phyloP scores from a whole-genome alignment of 768 basidiomycete genomes.

The Suillus clintonianus region DNA sequence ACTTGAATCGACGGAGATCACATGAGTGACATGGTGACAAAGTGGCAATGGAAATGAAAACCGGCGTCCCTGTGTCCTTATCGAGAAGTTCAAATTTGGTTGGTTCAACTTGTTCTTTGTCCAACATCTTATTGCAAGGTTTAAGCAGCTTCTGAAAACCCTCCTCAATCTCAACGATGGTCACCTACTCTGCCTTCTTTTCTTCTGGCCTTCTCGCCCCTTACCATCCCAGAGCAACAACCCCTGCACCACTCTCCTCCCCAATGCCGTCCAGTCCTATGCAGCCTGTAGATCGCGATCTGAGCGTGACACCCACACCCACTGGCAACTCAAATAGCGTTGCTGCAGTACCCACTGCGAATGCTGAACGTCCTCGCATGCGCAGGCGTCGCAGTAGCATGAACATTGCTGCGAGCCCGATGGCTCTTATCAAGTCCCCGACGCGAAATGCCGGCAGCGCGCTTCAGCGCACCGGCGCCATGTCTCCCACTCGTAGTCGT shows the following conservation, averaged over 20 bases:
- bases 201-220: constrained; percentile 69
- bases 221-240: constrained; percentile 27
- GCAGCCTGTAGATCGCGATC: constrained; percentile 38
- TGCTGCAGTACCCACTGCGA: constrained; percentile 28
- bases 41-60: not conserved
- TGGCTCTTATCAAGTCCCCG: constrained; percentile 60
- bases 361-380: constrained; percentile 42
- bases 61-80: not conserved
- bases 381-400: constrained; percentile 67
- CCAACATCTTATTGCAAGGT: not conserved
- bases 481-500: constrained; percentile 42
- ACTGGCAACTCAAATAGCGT: constrained; percentile 20
- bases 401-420: constrained; percentile 53
- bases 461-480: constrained; percentile 46
- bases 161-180: constrained; percentile 28
- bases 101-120: constrained; percentile 19
- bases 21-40: not conserved
- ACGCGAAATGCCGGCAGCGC: constrained; percentile 52
- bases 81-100: not conserved
- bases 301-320: constrained; percentile 40
- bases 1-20: too few species aligned
- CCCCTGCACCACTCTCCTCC: constrained; percentile 28
- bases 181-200: constrained; percentile 66
- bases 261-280: constrained; percentile 16
- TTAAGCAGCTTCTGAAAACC: not conserved